Base-by-base conservation (phyloP, 768 basidiomycete genomes). In the Pisolithus orientalis region DNA sequence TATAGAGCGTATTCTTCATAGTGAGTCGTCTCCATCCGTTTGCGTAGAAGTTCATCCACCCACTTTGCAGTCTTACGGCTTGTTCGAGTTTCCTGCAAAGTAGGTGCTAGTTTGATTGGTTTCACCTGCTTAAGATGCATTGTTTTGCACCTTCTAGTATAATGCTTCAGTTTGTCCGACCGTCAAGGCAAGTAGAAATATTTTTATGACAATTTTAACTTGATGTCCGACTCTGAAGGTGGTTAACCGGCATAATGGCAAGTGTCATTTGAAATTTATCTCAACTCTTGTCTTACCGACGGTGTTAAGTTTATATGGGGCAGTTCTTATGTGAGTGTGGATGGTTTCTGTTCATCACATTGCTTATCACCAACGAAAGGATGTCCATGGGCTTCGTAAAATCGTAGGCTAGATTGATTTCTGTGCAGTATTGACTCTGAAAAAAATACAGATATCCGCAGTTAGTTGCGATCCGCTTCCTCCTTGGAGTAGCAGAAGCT, bases 1-100 rank as follows among this genome's bases (percentile, higher is more conserved):
- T 32, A 10, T 48, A 86, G 84, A 85, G 83, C 0, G 81, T 83
- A 78, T 87, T 77, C 59, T 86, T 85, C 61, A 77, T 87, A 42
- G 84, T 85, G 58, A 50, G 80, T 67, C 0, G 10, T n/a, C 27
- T 27, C n/a, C 16, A 39, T 24, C 8, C 16, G 48, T 50, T 32
- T 48, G 25, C 9, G 42, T 48, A 31, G 14, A 38, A 43, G 37
- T 17, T 38, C 2, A 27, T 42, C 56, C 79, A 80, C 79, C 10
- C 32, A 4, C 32, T 78, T 7, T 81, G 80, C 56, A 82, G 80
- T 59, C 70, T 80, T 46, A 67, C 43, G 61, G 59, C 27, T 28
- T 68, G 1, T 84, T 81, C 52, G 84, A 86, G 70, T 82, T 79
- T 52, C 84, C 84, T 0, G 76, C 80, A 31, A 86, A 86, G 82